Evolutionary conservation across 495 filamentous ascomycete genomes (phyloP), one percentile per base, ranked within the genome.

Genomic region (Cairneyella variabilis): DNA sequence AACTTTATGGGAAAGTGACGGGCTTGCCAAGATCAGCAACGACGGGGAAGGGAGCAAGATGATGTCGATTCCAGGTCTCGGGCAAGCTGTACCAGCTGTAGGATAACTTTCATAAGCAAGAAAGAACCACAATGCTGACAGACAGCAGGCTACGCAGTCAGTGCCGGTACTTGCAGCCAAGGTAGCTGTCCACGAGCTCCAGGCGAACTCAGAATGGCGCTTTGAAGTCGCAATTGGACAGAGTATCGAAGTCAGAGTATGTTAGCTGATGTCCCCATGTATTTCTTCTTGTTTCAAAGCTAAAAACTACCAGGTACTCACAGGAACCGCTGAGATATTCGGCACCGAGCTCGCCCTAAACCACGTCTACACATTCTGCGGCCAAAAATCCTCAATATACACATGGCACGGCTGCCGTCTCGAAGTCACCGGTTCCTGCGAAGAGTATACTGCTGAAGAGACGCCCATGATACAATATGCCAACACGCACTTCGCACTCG

Each of bases 311-410:
- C 41, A 86, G 78, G 77, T 99, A 18, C 68, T 88, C 34, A 78
- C 76, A 32, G 93, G 93, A 58, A 90, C 83, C 11, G 95, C 95
- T 36, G 93, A 99, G 74, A 81, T 95, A 62, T 96, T 97, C 71
- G 95, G 95, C 65, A 93, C 91, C 43, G 91, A 97, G 70, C 86
- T 99, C 50, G 90, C 90, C 11, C 77, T 80, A 11, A 86, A 84
- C 52, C 83, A 86, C 49, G 75, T 76, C 1, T 97, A 97, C 76
- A 84, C 80, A 36, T 95, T 99, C 69, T 76, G 76, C 26, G 88
- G 89, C 17, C 83, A 80, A 30, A 95, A 95, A 69, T 84, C 87
- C 28, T 89, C 90, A 21, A 85, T 99, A 55, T 91, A 84, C 69
- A 95, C 91, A 37, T 95, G 87, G 84, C 80, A 91, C 66, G 95